Evolutionary conservation across 2,329 filamentous ascomycete genomes (phyloP), one percentile per base, ranked within the genome.

Genomic region (Rasamsonia emersonii): DNA sequence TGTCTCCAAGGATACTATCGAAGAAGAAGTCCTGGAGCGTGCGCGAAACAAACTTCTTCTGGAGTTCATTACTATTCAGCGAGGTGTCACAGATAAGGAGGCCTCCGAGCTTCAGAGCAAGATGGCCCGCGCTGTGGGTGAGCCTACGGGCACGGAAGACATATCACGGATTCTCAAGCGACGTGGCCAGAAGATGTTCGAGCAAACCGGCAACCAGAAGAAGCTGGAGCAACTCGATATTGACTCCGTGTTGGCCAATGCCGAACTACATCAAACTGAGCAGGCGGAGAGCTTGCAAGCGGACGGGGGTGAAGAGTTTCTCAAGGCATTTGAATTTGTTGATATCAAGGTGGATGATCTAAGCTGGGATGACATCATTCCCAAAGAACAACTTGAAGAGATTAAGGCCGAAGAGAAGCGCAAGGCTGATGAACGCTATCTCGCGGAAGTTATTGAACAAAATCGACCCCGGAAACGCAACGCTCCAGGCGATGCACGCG

Each of bases 121-220:
- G 59, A 82, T 86, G 58, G 59, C 64, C 66, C 61, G 82, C 65
- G 70, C 77, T 71, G 59, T 69, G 20, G 80, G 81, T 33, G 88
- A 93, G 46, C 88, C 89, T 5, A 89, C 80, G 37, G 93, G 86
- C 3, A 85, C 85, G 1, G 89, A 94, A 43, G 91, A 95, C 51
- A 96, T 96, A 44, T 93, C 91, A 41, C 83, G 84, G 58, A 93
- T 98, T 37, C 73, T 98, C 51, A 96, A 96, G 65, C 86, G 89
- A 62, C 82, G 91, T 46, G 93, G 91, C n/a, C 91, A 95, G 54
- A 94, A 91, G 61, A 93, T 98, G 81, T 98, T 98, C 46, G 89
- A 96, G 60, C 89, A 95, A 57, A 91, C 84, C 8, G 85, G 86
- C 37, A 98, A 98, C 54, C 91, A 98, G 59, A 82, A 89, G 62